Evolutionary conservation across 352 stramenopile species (phyloP).

Genomic region (Phytophthora ohioensis): DNA sequence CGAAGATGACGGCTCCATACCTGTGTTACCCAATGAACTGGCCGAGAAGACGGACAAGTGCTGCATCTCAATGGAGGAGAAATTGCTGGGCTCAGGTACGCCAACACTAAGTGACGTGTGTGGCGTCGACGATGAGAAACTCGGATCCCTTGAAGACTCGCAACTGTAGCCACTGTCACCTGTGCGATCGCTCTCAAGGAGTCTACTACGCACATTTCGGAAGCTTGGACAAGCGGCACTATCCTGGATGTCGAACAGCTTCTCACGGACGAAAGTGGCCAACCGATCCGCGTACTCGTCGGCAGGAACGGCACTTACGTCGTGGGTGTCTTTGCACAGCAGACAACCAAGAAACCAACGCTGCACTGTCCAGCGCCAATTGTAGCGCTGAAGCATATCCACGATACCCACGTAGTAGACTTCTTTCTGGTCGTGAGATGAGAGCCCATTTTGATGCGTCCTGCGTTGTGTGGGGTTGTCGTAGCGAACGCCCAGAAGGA

Average conservation of each 20-base stretch:
- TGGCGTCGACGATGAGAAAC: constrained; percentile 23
- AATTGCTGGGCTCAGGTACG: constrained; percentile 23
- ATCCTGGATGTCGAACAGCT: constrained; percentile 71
- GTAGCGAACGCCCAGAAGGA: constrained; percentile 78
- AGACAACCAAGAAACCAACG: constrained; percentile 76
- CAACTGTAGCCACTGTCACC: constrained; percentile 32
- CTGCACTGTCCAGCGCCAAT: constrained; percentile 87
- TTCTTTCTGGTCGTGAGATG: constrained; percentile 61
- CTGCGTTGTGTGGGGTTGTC: constrained; percentile 39
- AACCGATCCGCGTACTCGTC: constrained; percentile 76
- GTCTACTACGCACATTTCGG: constrained; percentile 12
- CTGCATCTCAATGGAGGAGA: constrained; percentile 45
- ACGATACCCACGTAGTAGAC: constrained; percentile 84
- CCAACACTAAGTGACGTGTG: constrained; percentile 31
- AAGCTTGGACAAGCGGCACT: constrained; percentile 33
- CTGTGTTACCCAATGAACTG: constrained; percentile 46
- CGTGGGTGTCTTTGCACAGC: constrained; percentile 84
- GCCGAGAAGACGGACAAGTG: constrained; percentile 58
- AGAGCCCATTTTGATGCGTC: constrained; percentile 47
- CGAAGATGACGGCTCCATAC: constrained; percentile 49
- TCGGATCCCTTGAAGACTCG: constrained; percentile 28
- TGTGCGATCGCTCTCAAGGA: constrained; percentile 5
- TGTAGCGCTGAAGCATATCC: constrained; percentile 88
- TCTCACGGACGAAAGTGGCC: constrained; percentile 75
- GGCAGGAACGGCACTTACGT: constrained; percentile 82